Conservation (phyloP, 192 early-diverging fungal genomes). For the Piromyces finnis region DNA sequence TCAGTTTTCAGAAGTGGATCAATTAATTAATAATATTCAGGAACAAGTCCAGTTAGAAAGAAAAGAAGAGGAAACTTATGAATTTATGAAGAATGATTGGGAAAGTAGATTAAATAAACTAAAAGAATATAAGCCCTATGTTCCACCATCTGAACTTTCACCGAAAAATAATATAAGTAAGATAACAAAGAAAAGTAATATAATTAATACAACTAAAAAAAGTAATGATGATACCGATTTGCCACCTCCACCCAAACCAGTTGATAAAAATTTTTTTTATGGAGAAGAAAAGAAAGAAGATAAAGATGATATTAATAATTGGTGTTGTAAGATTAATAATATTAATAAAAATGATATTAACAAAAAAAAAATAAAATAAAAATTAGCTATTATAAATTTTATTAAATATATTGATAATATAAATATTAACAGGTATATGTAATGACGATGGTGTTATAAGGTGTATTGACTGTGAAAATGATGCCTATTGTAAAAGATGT, state of each 20-base stretch:
- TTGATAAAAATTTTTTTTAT: not conserved
- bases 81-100: not conserved
- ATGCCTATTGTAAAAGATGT: not conserved
- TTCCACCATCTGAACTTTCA: not conserved
- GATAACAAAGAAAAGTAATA: not conserved
- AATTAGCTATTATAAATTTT: no score
- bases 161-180: not conserved
- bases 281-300: not conserved
- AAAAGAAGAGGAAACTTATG: not conserved
- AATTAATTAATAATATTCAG: not conserved
- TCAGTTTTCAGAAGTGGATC: not conserved
- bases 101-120: not conserved
- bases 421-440: not conserved
- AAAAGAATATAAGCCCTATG: not conserved
- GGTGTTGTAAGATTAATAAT: not conserved
- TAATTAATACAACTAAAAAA: not conserved
- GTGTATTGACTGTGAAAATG: not conserved
- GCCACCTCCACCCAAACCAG: not conserved
- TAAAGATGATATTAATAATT: not conserved
- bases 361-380: not conserved
- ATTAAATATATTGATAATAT: no score
- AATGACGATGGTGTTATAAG: not conserved
- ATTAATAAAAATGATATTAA: not conserved
- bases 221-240: not conserved
- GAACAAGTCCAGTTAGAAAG: not conserved